A percentile compares a stretch with the other conserved stretches of the same genome.
Conservation (phyloP, 768 basidiomycete genomes). For the Amanita pseudoporphyria region DNA sequence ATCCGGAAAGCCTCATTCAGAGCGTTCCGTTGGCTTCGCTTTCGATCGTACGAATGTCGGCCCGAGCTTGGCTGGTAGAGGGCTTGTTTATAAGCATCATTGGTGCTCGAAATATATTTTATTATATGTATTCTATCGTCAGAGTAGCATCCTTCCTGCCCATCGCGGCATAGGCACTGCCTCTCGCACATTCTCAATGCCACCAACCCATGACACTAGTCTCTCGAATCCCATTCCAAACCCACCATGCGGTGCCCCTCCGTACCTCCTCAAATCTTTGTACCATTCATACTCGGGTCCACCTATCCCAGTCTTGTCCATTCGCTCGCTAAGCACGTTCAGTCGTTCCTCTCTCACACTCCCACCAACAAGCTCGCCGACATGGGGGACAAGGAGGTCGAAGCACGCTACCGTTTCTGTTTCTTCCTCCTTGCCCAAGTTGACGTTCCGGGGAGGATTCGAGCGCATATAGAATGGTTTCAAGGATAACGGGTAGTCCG, state of each 20-base stretch:
- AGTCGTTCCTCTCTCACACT: constrained; percentile 77
- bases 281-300: constrained; percentile 62
- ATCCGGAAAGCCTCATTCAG: too few relatives aligned
- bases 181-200: constrained; percentile 86
- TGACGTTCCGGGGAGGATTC: constrained; percentile 24
- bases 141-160: constrained; percentile 48
- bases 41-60: too few relatives aligned
- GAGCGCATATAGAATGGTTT: constrained; percentile 97
- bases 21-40: too few relatives aligned
- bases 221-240: constrained; percentile 97
- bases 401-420: constrained; percentile 81
- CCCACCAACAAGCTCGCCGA: constrained; percentile 90
- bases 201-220: constrained; percentile 78
- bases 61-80: too few relatives aligned
- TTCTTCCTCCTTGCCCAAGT: constrained; percentile 18
- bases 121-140: background rate
- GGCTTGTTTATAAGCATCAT: too few relatives aligned
- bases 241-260: constrained; percentile 90
- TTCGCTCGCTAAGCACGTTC: constrained; percentile 37
- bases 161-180: constrained; percentile 89
- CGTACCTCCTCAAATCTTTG: constrained; percentile 71
- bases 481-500: constrained; percentile 70
- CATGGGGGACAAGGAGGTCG: constrained; percentile 79
- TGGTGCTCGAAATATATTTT: background rate
- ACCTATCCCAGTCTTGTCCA: constrained; percentile 30